Conservation (phyloP, 129 eudicot genomes). For the Calendula officinalis region DNA sequence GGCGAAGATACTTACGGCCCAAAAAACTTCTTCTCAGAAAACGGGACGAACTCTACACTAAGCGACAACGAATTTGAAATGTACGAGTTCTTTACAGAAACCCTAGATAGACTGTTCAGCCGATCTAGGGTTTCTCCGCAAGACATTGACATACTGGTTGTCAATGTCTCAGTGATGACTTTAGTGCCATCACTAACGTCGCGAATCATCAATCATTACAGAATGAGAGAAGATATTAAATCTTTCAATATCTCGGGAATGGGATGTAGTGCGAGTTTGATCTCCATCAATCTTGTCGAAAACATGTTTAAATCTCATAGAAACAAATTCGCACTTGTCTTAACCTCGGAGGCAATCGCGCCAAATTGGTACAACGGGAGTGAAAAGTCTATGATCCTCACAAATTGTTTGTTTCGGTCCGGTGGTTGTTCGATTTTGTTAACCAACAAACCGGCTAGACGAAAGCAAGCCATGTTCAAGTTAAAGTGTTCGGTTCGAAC, state of each 20-base stretch:
- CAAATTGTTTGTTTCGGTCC: slow-evolving; percentile 41
- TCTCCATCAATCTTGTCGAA: slow-evolving; percentile 38
- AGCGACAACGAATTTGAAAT: slow-evolving; percentile 33
- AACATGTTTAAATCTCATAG: slow-evolving; percentile 42
- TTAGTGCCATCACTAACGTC: slow-evolving; percentile 45
- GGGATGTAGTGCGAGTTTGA: slow-evolving; percentile 52
- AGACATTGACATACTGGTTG: slow-evolving; percentile 52
- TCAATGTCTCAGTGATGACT: slow-evolving; percentile 47
- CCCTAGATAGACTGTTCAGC: slow-evolving; percentile 34
- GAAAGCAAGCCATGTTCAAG: slow-evolving; percentile 34
- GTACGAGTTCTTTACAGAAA: slow-evolving; percentile 42
- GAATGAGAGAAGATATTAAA: slow-evolving; percentile 43
- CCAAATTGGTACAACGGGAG: slow-evolving; percentile 50
- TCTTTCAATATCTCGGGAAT: slow-evolving; percentile 42
- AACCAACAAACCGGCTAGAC: slow-evolving; percentile 33
- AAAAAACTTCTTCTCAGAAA: slow-evolving; percentile 36
- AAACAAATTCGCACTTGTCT: slow-evolving; percentile 38
- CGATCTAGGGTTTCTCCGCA: slow-evolving; percentile 31
- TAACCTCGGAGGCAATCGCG: slow-evolving; percentile 46
- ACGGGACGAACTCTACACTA: slow-evolving; percentile 27
- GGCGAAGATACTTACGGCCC: slow-evolving; percentile 54
- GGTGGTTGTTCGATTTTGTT: slow-evolving; percentile 44
- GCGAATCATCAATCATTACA: slow-evolving; percentile 41
- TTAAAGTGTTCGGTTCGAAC: slow-evolving; percentile 47
- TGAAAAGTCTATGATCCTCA: slow-evolving; percentile 46